A percentile compares a stretch with the other conserved stretches of the same genome.
These are phyloP conservation scores for Cryphonectria radicalis DNA, from an alignment of 2,329 filamentous ascomycete genomes.

Conservation along the genomic window DNA sequence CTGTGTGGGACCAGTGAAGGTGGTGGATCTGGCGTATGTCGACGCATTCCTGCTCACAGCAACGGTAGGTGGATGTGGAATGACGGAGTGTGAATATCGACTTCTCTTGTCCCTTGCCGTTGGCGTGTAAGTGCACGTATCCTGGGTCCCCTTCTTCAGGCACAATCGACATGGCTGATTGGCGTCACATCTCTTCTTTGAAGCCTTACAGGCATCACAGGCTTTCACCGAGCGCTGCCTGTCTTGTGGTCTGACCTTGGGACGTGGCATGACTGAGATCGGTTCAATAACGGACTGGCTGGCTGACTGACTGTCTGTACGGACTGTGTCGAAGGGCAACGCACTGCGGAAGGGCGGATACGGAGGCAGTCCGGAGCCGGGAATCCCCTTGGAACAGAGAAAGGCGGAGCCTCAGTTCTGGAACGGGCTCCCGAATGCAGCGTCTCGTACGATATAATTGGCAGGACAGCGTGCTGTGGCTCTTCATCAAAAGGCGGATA, in stretches of 20 bases:
- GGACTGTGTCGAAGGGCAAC: background rate
- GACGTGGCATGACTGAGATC: constrained; percentile 21
- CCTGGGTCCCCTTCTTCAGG: constrained; percentile 22
- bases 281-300: background rate
- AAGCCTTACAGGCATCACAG: constrained; percentile 25
- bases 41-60: background rate
- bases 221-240: constrained; percentile 26
- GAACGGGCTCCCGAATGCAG: background rate
- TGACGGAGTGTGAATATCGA: background rate
- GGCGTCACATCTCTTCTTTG: constrained; percentile 25
- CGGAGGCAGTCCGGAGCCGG: constrained; percentile 9
- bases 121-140: constrained; percentile 18
- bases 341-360: constrained; percentile 12
- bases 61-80: constrained; percentile 10
- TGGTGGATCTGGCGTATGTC: background rate
- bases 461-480: background rate
- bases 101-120: constrained; percentile 20
- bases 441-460: background rate
- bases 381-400: background rate
- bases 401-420: background rate
- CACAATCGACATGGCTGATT: constrained; percentile 23
- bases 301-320: background rate
- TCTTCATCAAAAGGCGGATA: background rate
- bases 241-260: constrained; percentile 25
- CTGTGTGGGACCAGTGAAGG: background rate